Percentiles rank a stretch among this genome's conserved stretches.
These are phyloP conservation scores for Candida germanica DNA, from an alignment of 805 yeast genomes.

Conservation along the genomic window DNA sequence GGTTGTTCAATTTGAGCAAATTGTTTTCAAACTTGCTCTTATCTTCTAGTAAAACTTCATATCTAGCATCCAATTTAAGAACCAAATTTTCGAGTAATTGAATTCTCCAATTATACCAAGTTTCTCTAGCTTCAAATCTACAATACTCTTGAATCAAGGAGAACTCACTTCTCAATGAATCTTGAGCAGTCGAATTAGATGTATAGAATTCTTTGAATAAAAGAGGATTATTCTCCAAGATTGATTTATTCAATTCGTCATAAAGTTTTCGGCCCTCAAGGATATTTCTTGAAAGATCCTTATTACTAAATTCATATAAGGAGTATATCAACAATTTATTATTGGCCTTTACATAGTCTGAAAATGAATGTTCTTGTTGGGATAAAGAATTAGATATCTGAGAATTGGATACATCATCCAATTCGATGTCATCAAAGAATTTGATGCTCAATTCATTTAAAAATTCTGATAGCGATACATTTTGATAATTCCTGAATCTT, in stretches of 20 bases:
- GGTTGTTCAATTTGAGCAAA: constrained; percentile 7
- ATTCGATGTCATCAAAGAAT: constrained; percentile 46
- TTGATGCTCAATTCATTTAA: constrained; percentile 38
- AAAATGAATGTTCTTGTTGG: constrained; percentile 13
- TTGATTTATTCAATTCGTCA: constrained; percentile 46
- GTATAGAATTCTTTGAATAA: constrained; percentile 48
- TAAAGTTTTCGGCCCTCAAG: constrained; percentile 47
- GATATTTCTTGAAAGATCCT: constrained; percentile 51
- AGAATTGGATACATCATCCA: constrained; percentile 23
- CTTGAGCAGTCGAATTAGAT: constrained; percentile 35
- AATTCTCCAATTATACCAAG: constrained; percentile 64
- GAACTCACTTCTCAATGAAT: constrained; percentile 45
- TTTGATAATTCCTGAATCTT: constrained; percentile 18
- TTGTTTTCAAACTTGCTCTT: constrained; percentile 9
- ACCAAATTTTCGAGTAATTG: constrained; percentile 48
- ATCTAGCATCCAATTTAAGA: constrained; percentile 21
- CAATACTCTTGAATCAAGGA: constrained; percentile 49
- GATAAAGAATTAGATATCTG: constrained; percentile 16
- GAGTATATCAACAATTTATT: constrained; percentile 44
- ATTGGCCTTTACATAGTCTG: constrained; percentile 38
- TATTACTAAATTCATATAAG: constrained; percentile 51
- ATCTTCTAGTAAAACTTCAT: constrained; percentile 8
- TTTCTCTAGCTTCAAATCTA: constrained; percentile 49
- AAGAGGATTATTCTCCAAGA: constrained; percentile 44
- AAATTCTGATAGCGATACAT: constrained; percentile 37